A percentile compares a stretch with the other conserved stretches of the same genome.
These are phyloP conservation scores for Nissolia schottii DNA, from an alignment of 306 rosid species.

Conservation along the genomic window DNA sequence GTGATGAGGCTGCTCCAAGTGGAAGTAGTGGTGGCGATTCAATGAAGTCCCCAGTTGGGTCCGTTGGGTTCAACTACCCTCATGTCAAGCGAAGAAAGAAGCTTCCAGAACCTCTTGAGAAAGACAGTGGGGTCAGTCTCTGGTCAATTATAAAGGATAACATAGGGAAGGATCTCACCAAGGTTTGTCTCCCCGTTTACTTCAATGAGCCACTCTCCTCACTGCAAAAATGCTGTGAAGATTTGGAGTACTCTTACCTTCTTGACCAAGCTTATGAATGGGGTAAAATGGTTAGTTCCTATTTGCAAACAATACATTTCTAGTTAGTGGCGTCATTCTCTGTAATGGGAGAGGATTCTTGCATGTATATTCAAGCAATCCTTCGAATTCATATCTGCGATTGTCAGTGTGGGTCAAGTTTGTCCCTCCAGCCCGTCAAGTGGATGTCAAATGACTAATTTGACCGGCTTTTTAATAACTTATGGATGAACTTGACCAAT, in stretches of 20 bases:
- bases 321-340: background rate
- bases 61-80: conserved; percentile 59
- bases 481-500: no score
- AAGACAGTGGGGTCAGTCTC: conserved; percentile 75
- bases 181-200: conserved; percentile 90
- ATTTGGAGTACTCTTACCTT: conserved; percentile 76
- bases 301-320: background rate
- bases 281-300: conserved; percentile 69
- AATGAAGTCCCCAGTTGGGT: conserved; percentile 37
- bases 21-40: conserved; percentile 36
- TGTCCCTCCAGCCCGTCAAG: no score
- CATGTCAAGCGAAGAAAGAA: conserved; percentile 60
- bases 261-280: conserved; percentile 80
- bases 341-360: no score
- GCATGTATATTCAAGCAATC: no score
- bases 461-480: no score
- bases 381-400: no score
- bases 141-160: conserved; percentile 96
- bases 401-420: no score
- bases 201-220: conserved; percentile 93
- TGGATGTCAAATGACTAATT: no score
- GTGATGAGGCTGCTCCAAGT: conserved; percentile 27
- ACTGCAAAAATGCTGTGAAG: conserved; percentile 86
- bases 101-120: conserved; percentile 86
- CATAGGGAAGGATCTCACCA: conserved; percentile 88